Base-by-base conservation (phyloP, 1,139 yeast genomes). In the Scheffersomyces lignicola region DNA sequence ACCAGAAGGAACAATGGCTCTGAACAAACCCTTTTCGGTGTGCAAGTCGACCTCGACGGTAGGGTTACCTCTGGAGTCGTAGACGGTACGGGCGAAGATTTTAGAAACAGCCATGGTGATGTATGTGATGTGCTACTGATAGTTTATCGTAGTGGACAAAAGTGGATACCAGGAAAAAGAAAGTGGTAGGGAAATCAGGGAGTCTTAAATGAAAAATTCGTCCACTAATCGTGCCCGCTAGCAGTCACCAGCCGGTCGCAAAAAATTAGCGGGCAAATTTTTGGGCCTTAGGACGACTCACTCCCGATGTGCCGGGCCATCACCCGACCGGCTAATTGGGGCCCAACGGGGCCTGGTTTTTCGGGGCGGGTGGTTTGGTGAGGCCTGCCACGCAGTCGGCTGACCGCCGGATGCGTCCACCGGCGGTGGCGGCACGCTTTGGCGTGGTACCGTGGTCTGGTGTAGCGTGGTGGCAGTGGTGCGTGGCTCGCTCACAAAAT, bases 61-160 rank as follows among this genome's bases (percentile, higher is more conserved):
- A 70, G 97, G 97, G 79, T 89, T 89, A 72, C 96, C 96, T 75
- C 97, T 86, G 54, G 96, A 88, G 74, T 89, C 97, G 82, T 89
- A 89, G 69, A 89, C 94, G 75, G 80, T 81, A 75, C 96, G 86
- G 56, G 96, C 86, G 70, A 75, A 80, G 56, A 87, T 73, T 73
- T 88, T 87, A 38, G 64, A 44, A 41, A 62, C 51, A 43, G 71
- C 61, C 71, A 65, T 65, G 39, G 32, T 54, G 23, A 25, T n/a
- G n/a, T n/a, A n/a, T n/a, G n/a, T n/a, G n/a, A n/a, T n/a, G n/a
- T n/a, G n/a, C n/a, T n/a, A n/a, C n/a, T n/a, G n/a, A n/a, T n/a
- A 11, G 20, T 20, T 20, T 9, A 20, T 20, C 18, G 27, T 26
- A 32, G 31, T 20, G 18, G 31, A 30, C 21, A 24, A 34, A 18